Evolutionary conservation across 768 basidiomycete species (phyloP), one percentile per base, ranked within the genome.

Genomic region (Megacollybia marginata): DNA sequence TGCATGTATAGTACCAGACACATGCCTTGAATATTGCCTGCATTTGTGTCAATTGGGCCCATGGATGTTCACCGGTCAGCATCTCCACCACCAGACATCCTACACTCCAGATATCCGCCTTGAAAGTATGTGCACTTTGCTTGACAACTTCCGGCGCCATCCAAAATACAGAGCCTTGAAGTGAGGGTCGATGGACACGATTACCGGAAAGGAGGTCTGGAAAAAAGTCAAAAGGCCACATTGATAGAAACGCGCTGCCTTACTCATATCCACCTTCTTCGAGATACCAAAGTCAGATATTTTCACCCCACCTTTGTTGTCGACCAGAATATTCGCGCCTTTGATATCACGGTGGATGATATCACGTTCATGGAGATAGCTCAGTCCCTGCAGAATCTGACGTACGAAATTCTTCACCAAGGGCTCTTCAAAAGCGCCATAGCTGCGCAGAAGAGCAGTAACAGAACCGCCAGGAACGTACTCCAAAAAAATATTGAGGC

Each of bases 101-200:
- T 1, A 97, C 85, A 62, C 89, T 91, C 94, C 94, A 97, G 48
- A 96, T 94, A 63, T 96, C 94, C 6, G 93, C 92, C 61, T 94
- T 94, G 52, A 74, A 77, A 9, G 92, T 94, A 62, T 96, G 91
- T 0, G 83, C 80, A 20, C 85, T 92, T 69, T 99, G 96, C 61
- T 94, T 94, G 52, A 98, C 96, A 16, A 97, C 92, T 66, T 97
- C 95, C 0, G 95, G 95, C 0, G 95, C 95, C 95, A 98, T 97
- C 95, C 95, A 98, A 68, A 96, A 98, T 10, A 97, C 94, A 1
- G 93, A 96, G 2, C 96, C 96, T 65, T 98, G 96, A 5, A 98
- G 70, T 1, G 96, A 98, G 5, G 92, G 90, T 7, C 96, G 77
- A 62, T 97, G 86, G 42, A 83, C 77, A 19, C 86, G 82, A 50